Conservation (phyloP, 2,329 filamentous ascomycete species). For the Paradendryphiella salina region DNA sequence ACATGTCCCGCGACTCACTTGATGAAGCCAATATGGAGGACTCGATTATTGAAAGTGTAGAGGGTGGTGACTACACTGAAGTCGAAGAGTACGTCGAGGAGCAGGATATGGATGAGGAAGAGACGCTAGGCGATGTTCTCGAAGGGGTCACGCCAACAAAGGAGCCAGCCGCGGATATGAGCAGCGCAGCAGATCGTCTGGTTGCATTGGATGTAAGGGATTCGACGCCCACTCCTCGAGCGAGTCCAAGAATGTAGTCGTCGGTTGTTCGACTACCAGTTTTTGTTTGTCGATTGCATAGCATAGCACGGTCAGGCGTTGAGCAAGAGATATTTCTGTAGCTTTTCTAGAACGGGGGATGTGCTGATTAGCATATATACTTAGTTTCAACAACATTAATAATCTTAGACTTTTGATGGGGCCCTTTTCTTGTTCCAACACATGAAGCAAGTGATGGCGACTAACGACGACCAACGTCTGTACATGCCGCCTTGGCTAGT, state of each 20-base stretch:
- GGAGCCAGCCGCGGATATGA: slow-evolving; percentile 9
- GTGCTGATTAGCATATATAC: not conserved
- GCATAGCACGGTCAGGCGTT: slow-evolving; percentile 24
- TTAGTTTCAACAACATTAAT: not conserved
- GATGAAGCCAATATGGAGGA: slow-evolving; percentile 53
- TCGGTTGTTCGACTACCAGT: no score
- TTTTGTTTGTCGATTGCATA: slow-evolving; percentile 14
- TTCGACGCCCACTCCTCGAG: slow-evolving; percentile 26
- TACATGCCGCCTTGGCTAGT: no score
- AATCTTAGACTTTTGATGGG: no score
- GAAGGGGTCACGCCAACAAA: slow-evolving; percentile 22
- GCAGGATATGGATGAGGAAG: slow-evolving; percentile 29
- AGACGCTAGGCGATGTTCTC: slow-evolving; percentile 17
- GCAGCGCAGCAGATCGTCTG: slow-evolving; percentile 1
- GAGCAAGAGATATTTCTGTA: not conserved
- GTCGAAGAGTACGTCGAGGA: slow-evolving; percentile 30
- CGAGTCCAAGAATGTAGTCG: slow-evolving; percentile 16
- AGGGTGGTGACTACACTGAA: slow-evolving; percentile 41
- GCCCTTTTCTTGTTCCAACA: no score
- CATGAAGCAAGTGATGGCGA: no score
- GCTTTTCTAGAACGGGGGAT: not conserved
- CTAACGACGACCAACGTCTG: no score
- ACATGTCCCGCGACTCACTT: slow-evolving; percentile 57
- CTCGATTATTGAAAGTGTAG: slow-evolving; percentile 57
- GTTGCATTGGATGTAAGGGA: slow-evolving; percentile 24